phyloP scores from a whole-genome alignment of 192 early-diverging fungal genomes.

The Neocallimastix lanati region DNA sequence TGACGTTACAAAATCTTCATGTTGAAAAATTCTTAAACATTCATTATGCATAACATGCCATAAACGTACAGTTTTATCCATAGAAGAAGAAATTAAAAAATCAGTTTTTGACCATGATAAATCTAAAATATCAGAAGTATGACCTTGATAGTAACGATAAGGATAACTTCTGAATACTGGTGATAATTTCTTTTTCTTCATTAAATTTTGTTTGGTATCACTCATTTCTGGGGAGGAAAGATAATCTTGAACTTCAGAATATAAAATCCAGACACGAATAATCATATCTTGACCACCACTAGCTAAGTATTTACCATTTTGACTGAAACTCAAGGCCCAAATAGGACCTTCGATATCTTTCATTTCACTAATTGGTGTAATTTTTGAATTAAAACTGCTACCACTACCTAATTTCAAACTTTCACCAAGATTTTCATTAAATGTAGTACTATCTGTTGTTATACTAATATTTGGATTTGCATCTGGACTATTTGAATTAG shows the following conservation, averaged over 20 bases:
- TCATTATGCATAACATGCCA: slow-evolving; percentile 58
- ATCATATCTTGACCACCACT: slow-evolving; percentile 54
- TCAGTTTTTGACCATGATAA: slow-evolving; percentile 32
- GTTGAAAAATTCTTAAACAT: slow-evolving; percentile 62
- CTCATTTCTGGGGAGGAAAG: neutral
- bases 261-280: slow-evolving; percentile 45
- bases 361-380: neutral
- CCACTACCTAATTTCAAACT: neutral
- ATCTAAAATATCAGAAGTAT: slow-evolving; percentile 48
- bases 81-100: slow-evolving; percentile 60
- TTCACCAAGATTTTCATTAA: slow-evolving; percentile 5
- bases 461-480: slow-evolving; percentile 4
- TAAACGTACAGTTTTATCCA: slow-evolving; percentile 68
- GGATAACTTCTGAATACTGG: slow-evolving; percentile 12
- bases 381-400: neutral
- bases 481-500: neutral
- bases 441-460: slow-evolving; percentile 9
- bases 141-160: slow-evolving; percentile 52
- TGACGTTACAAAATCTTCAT: slow-evolving; percentile 57
- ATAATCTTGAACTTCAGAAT: slow-evolving; percentile 6
- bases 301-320: slow-evolving; percentile 60
- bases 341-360: slow-evolving; percentile 15
- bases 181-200: neutral
- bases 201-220: neutral
- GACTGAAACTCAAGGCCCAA: slow-evolving; percentile 63